A percentile compares a stretch with the other conserved stretches of the same genome.
phyloP scores from a whole-genome alignment of 2,329 filamentous ascomycete species.

The Pyrenophora tritici-repentis region DNA sequence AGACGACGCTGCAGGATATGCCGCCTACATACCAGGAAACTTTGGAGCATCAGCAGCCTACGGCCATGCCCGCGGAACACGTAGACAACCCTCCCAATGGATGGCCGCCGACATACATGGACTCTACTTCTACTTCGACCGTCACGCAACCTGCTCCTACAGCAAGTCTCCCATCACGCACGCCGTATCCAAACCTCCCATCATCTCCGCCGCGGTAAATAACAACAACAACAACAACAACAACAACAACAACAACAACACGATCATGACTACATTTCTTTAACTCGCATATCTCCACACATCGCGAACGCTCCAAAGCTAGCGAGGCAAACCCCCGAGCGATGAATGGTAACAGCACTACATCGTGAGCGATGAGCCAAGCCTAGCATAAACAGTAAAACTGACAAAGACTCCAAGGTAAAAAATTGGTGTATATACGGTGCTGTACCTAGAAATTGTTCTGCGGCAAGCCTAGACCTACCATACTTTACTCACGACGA shows the following conservation, averaged over 20 bases:
- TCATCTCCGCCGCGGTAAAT: not conserved
- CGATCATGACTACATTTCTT: not conserved
- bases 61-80: not conserved
- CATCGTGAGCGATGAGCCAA: no score
- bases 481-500: no score
- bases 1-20: not conserved
- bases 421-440: no score
- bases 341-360: no score
- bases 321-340: no score
- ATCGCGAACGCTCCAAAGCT: no score
- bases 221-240: no score
- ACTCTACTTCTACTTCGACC: not conserved
- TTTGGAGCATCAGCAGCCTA: not conserved
- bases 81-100: not conserved
- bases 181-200: slow-evolving; percentile 1
- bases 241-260: not conserved
- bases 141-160: not conserved
- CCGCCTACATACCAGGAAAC: slow-evolving; percentile 11
- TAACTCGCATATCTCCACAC: no score
- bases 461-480: no score
- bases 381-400: no score
- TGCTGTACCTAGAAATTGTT: no score
- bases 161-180: not conserved
- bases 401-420: no score
- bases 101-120: slow-evolving; percentile 1